Evolutionary conservation across 306 rosid genomes (phyloP).

Genomic region (Acacia acuminata): DNA sequence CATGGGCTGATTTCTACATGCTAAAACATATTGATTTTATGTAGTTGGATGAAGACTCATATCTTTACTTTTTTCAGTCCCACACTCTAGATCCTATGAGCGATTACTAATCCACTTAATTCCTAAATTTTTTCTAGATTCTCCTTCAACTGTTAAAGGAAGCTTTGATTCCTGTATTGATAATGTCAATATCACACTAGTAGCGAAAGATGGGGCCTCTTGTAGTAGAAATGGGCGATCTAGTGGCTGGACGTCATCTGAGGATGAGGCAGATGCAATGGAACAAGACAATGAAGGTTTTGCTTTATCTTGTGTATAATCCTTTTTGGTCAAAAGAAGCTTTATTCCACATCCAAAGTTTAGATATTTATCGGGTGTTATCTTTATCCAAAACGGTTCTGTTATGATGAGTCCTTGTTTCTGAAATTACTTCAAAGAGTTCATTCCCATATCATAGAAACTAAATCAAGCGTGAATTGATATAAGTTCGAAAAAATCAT

Average conservation of each 20-base stretch:
- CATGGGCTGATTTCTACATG: conserved; percentile 25
- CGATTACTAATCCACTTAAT: conserved; percentile 21
- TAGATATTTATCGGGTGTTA: background rate
- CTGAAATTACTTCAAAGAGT: conserved; percentile 1
- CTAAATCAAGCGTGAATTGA: background rate
- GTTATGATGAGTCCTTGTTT: conserved; percentile 7
- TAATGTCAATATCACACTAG: conserved; percentile 44
- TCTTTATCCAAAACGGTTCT: background rate
- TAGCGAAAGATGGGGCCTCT: conserved; percentile 85
- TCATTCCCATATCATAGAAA: conserved; percentile 14
- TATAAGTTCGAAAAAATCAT: conserved; percentile 15
- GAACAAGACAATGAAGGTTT: conserved; percentile 86
- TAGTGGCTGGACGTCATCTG: conserved; percentile 90
- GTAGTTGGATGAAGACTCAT: conserved; percentile 23
- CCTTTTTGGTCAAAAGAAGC: background rate
- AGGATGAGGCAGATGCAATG: conserved; percentile 86
- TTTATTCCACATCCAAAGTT: background rate
- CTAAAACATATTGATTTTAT: conserved; percentile 1
- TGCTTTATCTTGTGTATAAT: conserved; percentile 10
- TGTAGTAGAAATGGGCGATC: conserved; percentile 59
- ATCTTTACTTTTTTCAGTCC: conserved; percentile 9
- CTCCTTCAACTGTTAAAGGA: conserved; percentile 60
- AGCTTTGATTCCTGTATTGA: conserved; percentile 56
- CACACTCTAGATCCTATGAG: background rate
- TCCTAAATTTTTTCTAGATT: conserved; percentile 49